Conservation (phyloP, 371 early-diverging fungal genomes). For the Mortierella sp. region DNA sequence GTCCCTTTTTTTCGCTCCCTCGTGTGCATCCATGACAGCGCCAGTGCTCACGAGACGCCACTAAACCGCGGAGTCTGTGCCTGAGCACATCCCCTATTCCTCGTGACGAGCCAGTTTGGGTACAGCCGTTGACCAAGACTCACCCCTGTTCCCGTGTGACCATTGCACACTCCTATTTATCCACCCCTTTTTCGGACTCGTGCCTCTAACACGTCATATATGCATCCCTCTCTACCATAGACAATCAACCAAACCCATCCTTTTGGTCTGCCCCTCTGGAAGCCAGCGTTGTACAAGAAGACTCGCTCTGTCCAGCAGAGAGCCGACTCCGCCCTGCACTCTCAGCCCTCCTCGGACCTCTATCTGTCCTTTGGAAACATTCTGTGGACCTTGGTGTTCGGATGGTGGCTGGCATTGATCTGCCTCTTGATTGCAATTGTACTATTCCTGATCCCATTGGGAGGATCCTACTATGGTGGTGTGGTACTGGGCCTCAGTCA, state of each 20-base stretch:
- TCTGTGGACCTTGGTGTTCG: slow-evolving; percentile 86
- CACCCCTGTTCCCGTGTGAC: too few relatives aligned
- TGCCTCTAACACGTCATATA: too few relatives aligned
- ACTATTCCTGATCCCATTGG: slow-evolving; percentile 60
- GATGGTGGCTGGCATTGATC: slow-evolving; percentile 88
- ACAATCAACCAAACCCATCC: slow-evolving; percentile 88
- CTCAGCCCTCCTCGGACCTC: slow-evolving; percentile 73
- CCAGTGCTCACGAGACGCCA: not conserved
- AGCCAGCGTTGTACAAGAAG: slow-evolving; percentile 96
- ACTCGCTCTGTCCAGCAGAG: slow-evolving; percentile 84
- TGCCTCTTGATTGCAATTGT: slow-evolving; percentile 64
- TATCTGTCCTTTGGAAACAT: slow-evolving; percentile 86
- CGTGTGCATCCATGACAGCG: too few relatives aligned
- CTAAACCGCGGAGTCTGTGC: too few relatives aligned
- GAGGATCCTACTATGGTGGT: slow-evolving; percentile 66
- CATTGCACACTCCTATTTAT: too few relatives aligned
- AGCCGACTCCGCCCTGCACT: slow-evolving; percentile 86
- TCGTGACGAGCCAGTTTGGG: too few relatives aligned
- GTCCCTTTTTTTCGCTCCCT: slow-evolving; percentile 4
- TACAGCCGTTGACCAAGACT: too few relatives aligned
- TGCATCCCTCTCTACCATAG: slow-evolving; percentile 38
- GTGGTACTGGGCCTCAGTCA: slow-evolving; percentile 73
- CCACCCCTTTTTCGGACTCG: too few relatives aligned
- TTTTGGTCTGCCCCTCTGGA: slow-evolving; percentile 96
- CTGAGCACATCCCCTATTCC: too few relatives aligned